A percentile compares a stretch with the other conserved stretches of the same genome.
phyloP scores from a whole-genome alignment of 306 rosid genomes.

The Erythrophleum fordii region DNA sequence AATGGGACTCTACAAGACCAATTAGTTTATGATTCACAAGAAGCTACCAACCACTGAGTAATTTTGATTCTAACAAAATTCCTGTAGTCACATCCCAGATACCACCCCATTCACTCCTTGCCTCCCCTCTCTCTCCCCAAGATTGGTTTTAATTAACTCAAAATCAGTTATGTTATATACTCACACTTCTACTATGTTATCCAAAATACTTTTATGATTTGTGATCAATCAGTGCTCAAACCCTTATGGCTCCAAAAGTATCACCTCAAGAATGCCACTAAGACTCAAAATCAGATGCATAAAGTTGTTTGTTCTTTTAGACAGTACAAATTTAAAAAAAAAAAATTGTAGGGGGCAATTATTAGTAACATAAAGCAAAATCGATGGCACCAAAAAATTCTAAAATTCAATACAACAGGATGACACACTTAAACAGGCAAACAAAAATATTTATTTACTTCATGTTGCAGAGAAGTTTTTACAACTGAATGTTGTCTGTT shows the following conservation, averaged over 20 bases:
- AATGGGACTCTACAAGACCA: neutral
- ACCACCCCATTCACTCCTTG: neutral
- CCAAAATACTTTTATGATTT: neutral
- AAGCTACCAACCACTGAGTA: neutral
- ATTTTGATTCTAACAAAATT: neutral
- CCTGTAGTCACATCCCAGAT: neutral
- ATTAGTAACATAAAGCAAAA: neutral
- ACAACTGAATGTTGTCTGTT: neutral
- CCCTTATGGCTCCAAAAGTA: neutral
- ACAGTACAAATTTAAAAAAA: too few species aligned
- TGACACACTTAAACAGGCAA: neutral
- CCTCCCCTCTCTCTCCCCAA: neutral
- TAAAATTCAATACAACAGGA: neutral
- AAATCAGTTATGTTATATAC: neutral
- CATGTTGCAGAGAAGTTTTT: neutral
- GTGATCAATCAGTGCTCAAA: neutral
- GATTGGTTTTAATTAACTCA: neutral
- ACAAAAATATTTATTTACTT: neutral
- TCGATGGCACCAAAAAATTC: neutral
- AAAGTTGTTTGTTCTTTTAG: too few species aligned
- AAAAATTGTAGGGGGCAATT: too few species aligned
- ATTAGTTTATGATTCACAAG: neutral
- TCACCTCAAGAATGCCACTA: neutral
- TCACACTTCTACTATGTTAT: neutral
- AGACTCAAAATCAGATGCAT: neutral